These are phyloP conservation scores for Flammula alnicola DNA, from an alignment of 1,284 basidiomycete species.

Conservation along the genomic window DNA sequence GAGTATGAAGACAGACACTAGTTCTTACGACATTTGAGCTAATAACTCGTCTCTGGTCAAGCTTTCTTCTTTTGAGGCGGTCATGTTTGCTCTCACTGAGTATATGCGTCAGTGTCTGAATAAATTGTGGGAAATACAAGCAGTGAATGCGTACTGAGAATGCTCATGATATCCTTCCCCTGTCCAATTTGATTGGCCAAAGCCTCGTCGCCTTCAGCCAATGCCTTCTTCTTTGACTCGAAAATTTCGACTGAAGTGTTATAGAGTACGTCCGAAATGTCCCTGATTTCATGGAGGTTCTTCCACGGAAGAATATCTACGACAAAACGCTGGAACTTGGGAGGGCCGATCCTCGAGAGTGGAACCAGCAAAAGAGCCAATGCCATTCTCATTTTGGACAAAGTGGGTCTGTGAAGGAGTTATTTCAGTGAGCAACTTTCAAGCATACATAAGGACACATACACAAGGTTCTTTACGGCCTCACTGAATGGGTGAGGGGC, in stretches of 20 bases:
- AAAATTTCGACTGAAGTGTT: slow-evolving; percentile 38
- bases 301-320: slow-evolving; percentile 35
- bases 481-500: slow-evolving; percentile 26
- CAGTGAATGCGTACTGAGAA: slow-evolving; percentile 40
- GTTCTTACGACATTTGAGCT: slow-evolving; percentile 25
- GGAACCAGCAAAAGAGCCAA: slow-evolving; percentile 12
- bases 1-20: neutral
- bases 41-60: slow-evolving; percentile 38
- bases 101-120: neutral
- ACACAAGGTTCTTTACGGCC: slow-evolving; percentile 29
- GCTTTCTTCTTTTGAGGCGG: slow-evolving; percentile 34
- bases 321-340: slow-evolving; percentile 33
- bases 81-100: slow-evolving; percentile 40
- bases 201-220: slow-evolving; percentile 30
- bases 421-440: neutral
- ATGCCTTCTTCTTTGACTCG: slow-evolving; percentile 38
- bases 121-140: neutral
- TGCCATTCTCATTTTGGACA: neutral
- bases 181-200: slow-evolving; percentile 34
- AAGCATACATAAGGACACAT: slow-evolving; percentile 13
- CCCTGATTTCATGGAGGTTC: slow-evolving; percentile 33
- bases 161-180: slow-evolving; percentile 52
- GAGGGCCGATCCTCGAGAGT: slow-evolving; percentile 20
- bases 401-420: neutral
- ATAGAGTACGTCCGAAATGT: slow-evolving; percentile 39